Conservation (phyloP, 2,329 filamentous ascomycete species). For the Fusarium siculi region DNA sequence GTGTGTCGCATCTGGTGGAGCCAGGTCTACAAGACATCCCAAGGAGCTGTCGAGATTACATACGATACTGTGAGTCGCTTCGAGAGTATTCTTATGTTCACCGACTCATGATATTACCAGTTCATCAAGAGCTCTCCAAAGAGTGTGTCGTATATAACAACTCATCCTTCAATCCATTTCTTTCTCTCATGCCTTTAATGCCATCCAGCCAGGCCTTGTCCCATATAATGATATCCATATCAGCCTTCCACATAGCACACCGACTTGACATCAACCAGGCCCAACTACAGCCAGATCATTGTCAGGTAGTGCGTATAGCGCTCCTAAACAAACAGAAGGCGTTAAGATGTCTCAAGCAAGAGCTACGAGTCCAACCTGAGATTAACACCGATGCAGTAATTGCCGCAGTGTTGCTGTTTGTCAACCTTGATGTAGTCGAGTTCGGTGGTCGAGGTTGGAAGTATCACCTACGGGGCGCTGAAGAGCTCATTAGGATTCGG, state of each 20-base stretch:
- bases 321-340: background rate
- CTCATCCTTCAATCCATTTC: background rate
- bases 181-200: background rate
- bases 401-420: rapidly evolving
- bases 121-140: background rate
- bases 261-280: rapidly evolving
- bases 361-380: background rate
- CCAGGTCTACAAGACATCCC: background rate
- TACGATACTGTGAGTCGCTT: background rate
- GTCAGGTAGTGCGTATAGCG: background rate
- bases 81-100: background rate
- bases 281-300: background rate
- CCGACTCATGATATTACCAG: background rate
- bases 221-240: background rate
- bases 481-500: background rate
- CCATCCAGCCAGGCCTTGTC: background rate
- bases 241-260: background rate
- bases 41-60: background rate
- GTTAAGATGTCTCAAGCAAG: rapidly evolving
- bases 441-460: background rate
- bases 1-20: rapidly evolving
- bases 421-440: background rate
- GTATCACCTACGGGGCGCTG: background rate
- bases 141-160: background rate
- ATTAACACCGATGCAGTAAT: rapidly evolving